Evolutionary conservation across 139 green algal species (phyloP).

Genomic region (Micractinium conductrix): DNA sequence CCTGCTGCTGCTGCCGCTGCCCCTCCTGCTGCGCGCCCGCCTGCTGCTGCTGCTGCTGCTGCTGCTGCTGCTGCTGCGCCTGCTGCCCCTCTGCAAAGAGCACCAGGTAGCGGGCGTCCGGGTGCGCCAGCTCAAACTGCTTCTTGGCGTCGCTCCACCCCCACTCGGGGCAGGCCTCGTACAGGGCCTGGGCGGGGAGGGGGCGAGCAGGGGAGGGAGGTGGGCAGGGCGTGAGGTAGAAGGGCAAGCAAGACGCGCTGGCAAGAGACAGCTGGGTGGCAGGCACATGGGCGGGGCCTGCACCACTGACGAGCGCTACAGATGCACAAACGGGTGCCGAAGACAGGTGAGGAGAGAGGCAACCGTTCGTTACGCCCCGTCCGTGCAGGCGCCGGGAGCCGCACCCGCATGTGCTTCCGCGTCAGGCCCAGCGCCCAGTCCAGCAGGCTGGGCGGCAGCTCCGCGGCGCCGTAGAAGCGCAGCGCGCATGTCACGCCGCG

Average conservation of each 20-base stretch:
- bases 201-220: too few species aligned
- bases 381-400: too few species aligned
- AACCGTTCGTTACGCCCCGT: not conserved
- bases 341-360: not conserved
- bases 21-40: not conserved
- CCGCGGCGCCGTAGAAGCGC: constrained; percentile 1
- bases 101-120: constrained; percentile 49
- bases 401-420: constrained; percentile 44
- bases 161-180: constrained; percentile 48
- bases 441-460: constrained; percentile 4
- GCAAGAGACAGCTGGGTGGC: not conserved
- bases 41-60: not conserved
- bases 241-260: not conserved
- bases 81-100: constrained; percentile 17
- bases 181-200: constrained; percentile 33
- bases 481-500: not conserved
- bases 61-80: not conserved
- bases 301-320: too few species aligned
- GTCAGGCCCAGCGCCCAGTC: constrained; percentile 47
- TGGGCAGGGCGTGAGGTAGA: not conserved
- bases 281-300: too few species aligned
- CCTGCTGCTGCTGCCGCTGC: not conserved
- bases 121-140: constrained; percentile 45
- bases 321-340: not conserved
- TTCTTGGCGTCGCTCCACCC: constrained; percentile 54